A percentile compares a stretch with the other conserved stretches of the same genome.
Evolutionary conservation across 129 eudicot species (phyloP).

Genomic region (Helianthus annuus): HanXRQr2.0-SUNRISE NC_035437.2:115072690-115073189

Average conservation of each 20-base stretch:
- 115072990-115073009: no score
- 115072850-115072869: not conserved
- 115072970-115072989: no score
- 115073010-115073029: no score
- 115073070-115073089: no score
- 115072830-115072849: conserved; percentile 1
- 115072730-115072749: not conserved
- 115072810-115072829: not conserved
- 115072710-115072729: not conserved
- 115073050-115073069: no score
- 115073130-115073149: no score
- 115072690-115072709: not conserved
- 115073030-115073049: no score
- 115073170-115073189: no score
- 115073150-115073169: no score
- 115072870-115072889: not conserved
- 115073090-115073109: no score
- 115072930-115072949: not conserved
- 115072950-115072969: not conserved
- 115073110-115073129: no score
- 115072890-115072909: not conserved
- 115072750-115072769: not conserved
- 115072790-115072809: not conserved
- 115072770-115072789: not conserved
- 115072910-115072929: not conserved